Conservation (phyloP, 140 eudicot species). For the Erigeron philadelphicus region DNA sequence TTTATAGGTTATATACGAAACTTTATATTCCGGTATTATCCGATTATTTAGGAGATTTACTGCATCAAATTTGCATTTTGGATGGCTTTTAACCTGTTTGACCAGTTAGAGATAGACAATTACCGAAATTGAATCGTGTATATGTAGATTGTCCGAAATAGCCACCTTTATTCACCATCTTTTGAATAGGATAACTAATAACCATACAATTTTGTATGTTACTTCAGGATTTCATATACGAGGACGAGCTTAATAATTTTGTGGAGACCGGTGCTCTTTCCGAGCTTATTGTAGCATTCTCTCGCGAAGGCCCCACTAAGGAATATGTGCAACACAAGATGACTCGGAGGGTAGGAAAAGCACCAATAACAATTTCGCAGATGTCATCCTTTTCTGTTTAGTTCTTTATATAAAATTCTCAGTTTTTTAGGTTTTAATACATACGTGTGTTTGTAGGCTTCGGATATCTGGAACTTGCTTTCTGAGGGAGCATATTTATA, state of each 20-base stretch:
- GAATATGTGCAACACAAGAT: slow-evolving; percentile 97
- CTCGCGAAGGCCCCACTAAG: slow-evolving; percentile 91
- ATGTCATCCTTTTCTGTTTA: neutral
- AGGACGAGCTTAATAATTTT: slow-evolving; percentile 68
- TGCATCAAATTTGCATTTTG: neutral
- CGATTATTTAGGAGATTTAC: neutral
- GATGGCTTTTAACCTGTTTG: neutral
- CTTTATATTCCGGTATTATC: too few relatives aligned
- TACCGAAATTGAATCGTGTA: neutral
- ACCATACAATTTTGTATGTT: neutral
- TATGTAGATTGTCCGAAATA: neutral
- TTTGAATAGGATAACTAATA: neutral
- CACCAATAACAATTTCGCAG: neutral
- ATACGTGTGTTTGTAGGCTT: slow-evolving; percentile 47
- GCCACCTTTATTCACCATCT: neutral
- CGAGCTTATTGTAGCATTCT: slow-evolving; percentile 84
- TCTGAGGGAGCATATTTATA: slow-evolving; percentile 83
- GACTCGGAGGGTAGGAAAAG: slow-evolving; percentile 54
- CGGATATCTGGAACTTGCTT: slow-evolving; percentile 74
- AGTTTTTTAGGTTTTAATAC: neutral
- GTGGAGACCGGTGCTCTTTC: slow-evolving; percentile 81
- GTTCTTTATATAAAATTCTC: neutral
- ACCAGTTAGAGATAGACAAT: neutral
- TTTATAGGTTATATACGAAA: too few relatives aligned
- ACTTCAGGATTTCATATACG: slow-evolving; percentile 76